Evolutionary conservation across 345 rosid species (phyloP).

Genomic region (Melastoma malabathricum): DNA sequence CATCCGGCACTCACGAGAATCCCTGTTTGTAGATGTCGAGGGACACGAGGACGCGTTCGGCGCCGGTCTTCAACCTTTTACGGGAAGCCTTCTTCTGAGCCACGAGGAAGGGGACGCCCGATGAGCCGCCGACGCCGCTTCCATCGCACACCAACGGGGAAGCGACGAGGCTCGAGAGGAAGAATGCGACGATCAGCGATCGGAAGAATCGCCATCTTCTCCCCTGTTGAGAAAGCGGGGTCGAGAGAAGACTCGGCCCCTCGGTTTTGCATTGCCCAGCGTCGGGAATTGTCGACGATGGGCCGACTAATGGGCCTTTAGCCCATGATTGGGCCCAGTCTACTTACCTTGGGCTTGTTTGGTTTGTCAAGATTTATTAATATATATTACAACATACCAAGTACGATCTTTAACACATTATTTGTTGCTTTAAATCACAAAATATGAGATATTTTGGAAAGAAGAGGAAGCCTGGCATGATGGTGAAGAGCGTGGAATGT

Average conservation of each 20-base stretch:
- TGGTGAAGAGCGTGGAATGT: conserved; percentile 19
- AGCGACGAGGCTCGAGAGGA: conserved; percentile 23
- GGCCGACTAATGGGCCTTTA: too few species aligned
- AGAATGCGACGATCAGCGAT: conserved; percentile 22
- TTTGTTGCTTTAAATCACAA: neutral
- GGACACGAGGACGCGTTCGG: conserved; percentile 75
- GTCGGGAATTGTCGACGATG: too few species aligned
- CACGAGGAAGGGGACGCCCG: conserved; percentile 80
- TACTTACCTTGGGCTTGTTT: too few species aligned
- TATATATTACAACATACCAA: neutral
- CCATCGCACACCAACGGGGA: conserved; percentile 13
- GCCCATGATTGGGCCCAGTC: too few species aligned
- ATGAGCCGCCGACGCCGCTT: conserved; percentile 8
- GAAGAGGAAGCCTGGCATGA: conserved; percentile 32
- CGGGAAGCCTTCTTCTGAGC: conserved; percentile 88
- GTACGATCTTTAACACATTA: too few species aligned
- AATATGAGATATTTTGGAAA: conserved; percentile 1
- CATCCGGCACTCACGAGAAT: conserved; percentile 41
- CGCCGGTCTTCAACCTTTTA: conserved; percentile 69
- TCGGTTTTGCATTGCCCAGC: too few species aligned
- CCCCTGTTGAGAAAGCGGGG: too few species aligned
- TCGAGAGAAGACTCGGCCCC: too few species aligned
- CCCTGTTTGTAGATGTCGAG: conserved; percentile 90
- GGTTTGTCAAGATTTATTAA: too few species aligned
- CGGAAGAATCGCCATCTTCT: conserved; percentile 22